A percentile compares a stretch with the other conserved stretches of the same genome.
Conservation (phyloP, 331 rosid species). For the Acacia concinna region DNA sequence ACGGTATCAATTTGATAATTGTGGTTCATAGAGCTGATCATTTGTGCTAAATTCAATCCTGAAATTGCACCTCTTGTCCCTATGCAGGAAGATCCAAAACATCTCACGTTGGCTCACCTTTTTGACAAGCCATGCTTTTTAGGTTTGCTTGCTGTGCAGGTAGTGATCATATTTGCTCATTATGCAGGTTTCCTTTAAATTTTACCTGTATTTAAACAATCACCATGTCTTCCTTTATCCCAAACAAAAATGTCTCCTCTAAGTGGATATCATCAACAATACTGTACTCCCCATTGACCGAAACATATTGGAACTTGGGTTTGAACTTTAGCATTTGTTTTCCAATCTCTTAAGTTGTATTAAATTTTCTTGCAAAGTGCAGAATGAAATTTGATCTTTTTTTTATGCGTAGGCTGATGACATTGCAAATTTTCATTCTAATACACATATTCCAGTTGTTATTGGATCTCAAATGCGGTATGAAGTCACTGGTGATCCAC, state of each 20-base stretch:
- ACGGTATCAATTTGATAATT: neutral
- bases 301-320: slow-evolving; percentile 5
- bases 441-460: slow-evolving; percentile 73
- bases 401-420: slow-evolving; percentile 52
- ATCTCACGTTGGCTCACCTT: slow-evolving; percentile 67
- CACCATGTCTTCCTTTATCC: neutral
- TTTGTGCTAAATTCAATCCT: neutral
- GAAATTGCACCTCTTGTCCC: slow-evolving; percentile 12
- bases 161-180: slow-evolving; percentile 25
- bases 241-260: neutral
- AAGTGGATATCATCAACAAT: slow-evolving; percentile 17
- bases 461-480: slow-evolving; percentile 74
- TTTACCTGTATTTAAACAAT: neutral
- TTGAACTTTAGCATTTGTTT: neutral
- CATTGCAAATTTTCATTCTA: slow-evolving; percentile 60
- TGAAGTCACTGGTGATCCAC: slow-evolving; percentile 68
- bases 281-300: neutral
- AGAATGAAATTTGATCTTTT: slow-evolving; percentile 3
- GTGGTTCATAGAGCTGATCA: no score
- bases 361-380: slow-evolving; percentile 3
- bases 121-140: slow-evolving; percentile 80
- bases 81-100: slow-evolving; percentile 53
- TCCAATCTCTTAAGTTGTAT: neutral
- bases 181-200: slow-evolving; percentile 12
- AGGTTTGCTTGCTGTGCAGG: slow-evolving; percentile 69